Percentiles rank a stretch among this genome's conserved stretches.
phyloP scores from a whole-genome alignment of 805 yeast genomes.

The Maudiozyma barnettii region DNA sequence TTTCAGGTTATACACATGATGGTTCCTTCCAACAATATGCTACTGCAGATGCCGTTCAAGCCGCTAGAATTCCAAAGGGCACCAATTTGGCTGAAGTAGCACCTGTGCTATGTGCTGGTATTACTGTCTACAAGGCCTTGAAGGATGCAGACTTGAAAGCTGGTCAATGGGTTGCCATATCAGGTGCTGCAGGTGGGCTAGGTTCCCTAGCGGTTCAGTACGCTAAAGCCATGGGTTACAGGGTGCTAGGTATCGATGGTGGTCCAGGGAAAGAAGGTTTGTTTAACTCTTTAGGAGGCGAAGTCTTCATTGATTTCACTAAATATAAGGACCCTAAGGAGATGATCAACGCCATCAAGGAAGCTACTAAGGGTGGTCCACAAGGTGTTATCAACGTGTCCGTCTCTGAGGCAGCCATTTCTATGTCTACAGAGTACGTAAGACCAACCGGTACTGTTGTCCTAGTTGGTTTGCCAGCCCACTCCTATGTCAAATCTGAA shows the following conservation, averaged over 20 bases:
- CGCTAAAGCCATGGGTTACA: conserved; percentile 66
- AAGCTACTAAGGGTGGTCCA: conserved; percentile 52
- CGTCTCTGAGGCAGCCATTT: conserved; percentile 45
- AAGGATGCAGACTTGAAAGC: conserved; percentile 47
- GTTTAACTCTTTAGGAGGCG: conserved; percentile 52
- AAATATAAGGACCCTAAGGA: conserved; percentile 45
- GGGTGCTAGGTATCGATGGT: conserved; percentile 65
- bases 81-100: conserved; percentile 48
- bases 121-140: conserved; percentile 60
- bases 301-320: conserved; percentile 48
- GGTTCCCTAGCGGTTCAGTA: conserved; percentile 70
- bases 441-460: conserved; percentile 54
- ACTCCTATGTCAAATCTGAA: conserved; percentile 37
- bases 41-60: conserved; percentile 56
- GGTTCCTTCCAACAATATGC: conserved; percentile 61
- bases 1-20: conserved; percentile 68
- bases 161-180: conserved; percentile 66
- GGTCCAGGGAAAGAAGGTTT: conserved; percentile 56
- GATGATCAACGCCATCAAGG: conserved; percentile 36
- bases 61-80: conserved; percentile 48
- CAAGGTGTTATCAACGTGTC: conserved; percentile 63
- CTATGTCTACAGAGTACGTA: conserved; percentile 41
- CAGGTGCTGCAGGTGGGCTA: conserved; percentile 80
- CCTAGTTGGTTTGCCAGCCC: conserved; percentile 51
- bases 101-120: conserved; percentile 60